Base-by-base conservation (phyloP, 1,284 basidiomycete genomes). In the Apiotrichum gamsii region DNA sequence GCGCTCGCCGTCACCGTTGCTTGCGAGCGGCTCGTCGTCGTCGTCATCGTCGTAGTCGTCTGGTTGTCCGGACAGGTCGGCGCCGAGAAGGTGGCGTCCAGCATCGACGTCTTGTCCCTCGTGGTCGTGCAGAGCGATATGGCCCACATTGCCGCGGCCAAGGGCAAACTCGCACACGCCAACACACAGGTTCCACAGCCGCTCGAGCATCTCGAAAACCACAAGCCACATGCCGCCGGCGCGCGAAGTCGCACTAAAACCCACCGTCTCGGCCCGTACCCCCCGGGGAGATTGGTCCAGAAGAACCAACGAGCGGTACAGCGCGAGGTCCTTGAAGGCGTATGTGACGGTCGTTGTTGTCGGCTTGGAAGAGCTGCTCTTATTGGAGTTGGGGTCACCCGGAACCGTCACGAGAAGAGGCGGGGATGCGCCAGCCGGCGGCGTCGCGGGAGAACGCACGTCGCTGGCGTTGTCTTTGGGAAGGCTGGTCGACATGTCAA, bases 161-260 rank as follows among this genome's bases (percentile, higher is more conserved):
- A 67, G 46, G 2, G 68, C 68, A 43, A 64, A 70, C 48, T 65
- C 66, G 54, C 68, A 70, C 25, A 70, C 65, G 13, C 68, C 68
- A 5, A 61, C 55, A 51, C 68, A 70, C 3, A 70, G 44, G 20
- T 50, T 49, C 61, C 62, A 70, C 14, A 62, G 39, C 16, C 55
- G 43, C 41, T 62, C 61, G 14, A 65, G 42, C 20, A 70, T 29
- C 47, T 66, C 64, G 24, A 65, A 67, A 23, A 62, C 57, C 16
- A 67, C 25, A 14, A 70, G 47, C 68, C 68, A 70, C 58, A 62
- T 56, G 39, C 59, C 51, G 11, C 51, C 54, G 2, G 52, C 36
- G 15, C 51, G 45, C 33, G 43, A 51, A 10, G 53, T 44, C 36
- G 45, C 41, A 25, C 47, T 37, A 46, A 52, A 39, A 4, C 54